phyloP scores from a whole-genome alignment of 2,329 filamentous ascomycete species.

The Fusarium sp. region DNA sequence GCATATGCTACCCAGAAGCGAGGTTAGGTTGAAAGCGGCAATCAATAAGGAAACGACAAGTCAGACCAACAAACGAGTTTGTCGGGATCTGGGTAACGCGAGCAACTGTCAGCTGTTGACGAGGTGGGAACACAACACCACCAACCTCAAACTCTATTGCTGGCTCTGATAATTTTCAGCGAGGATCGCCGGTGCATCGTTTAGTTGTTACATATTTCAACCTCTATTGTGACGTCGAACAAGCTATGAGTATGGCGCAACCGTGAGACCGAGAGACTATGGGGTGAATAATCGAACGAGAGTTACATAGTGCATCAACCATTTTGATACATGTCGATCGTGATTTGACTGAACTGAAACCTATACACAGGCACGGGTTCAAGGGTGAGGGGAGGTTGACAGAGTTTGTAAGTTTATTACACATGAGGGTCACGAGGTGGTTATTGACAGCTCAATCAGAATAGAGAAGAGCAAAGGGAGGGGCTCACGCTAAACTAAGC shows the following conservation, averaged over 20 bases:
- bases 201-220: neutral
- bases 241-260: neutral
- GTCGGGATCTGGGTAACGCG: neutral
- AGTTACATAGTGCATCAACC: neutral
- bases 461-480: neutral
- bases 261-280: conserved; percentile 2
- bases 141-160: conserved; percentile 12
- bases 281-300: neutral
- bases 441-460: conserved; percentile 14
- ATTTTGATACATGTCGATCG: conserved; percentile 11
- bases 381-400: neutral
- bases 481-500: conserved; percentile 3
- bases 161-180: neutral
- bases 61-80: neutral
- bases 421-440: conserved; percentile 24
- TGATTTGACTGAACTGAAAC: neutral
- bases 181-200: neutral
- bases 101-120: conserved; percentile 7
- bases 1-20: neutral
- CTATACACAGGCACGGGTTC: neutral
- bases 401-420: conserved; percentile 8
- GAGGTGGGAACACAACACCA: conserved; percentile 6
- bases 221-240: conserved; percentile 1
- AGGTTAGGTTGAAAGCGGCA: neutral
- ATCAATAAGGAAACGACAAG: neutral